Evolutionary conservation across 768 basidiomycete species (phyloP), one percentile per base, ranked within the genome.

Genomic region (Tylopilus balloui): DNA sequence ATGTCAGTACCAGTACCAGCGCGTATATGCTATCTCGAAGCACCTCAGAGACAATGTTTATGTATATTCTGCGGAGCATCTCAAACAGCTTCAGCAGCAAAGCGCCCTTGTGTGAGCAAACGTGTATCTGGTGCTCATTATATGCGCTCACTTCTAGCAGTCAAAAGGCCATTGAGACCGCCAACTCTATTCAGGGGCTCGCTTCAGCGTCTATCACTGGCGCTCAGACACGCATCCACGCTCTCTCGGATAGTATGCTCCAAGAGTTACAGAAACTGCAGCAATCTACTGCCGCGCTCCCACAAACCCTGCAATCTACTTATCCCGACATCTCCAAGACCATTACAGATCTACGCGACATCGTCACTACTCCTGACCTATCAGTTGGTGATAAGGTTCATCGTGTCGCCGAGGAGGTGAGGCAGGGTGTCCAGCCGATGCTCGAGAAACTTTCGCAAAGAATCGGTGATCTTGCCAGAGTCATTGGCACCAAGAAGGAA

Each of bases 1-100:
- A 55, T 70, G 76, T 38, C 78, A 86, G 64, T 87, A 80, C 57
- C 89, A 91, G 69, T 87, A 88, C 60, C 86, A 88, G 63, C 86
- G 88, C 40, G 86, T 78, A 39, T 73, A 79, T 52, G 72, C 74
- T 31, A 77, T 92, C 43, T 84, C 86, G 27, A 77, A 74, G 57
- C 78, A 79, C 35, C 71, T 88, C 52, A 76, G 74, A 51, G 80
- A 81, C 55, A 78, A 84, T 58, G 59, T 88, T 37, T 78, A 77
- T 52, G 77, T 71, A 24, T 84, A 83, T 61, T 85, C 87, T 4
- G 73, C 77, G 44, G 84, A 88, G 53, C 87, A 88, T 58, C 65
- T 88, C 60, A 84, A 81, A 51, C 79, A 86, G 53, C 68, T 88
- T 35, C 83, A 83, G 57, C 71, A 73, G 15, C 88, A 89, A 56